A percentile compares a stretch with the other conserved stretches of the same genome.
phyloP scores from a whole-genome alignment of 495 filamentous ascomycete species.

The Hypomontagnella submonticulosa region DNA sequence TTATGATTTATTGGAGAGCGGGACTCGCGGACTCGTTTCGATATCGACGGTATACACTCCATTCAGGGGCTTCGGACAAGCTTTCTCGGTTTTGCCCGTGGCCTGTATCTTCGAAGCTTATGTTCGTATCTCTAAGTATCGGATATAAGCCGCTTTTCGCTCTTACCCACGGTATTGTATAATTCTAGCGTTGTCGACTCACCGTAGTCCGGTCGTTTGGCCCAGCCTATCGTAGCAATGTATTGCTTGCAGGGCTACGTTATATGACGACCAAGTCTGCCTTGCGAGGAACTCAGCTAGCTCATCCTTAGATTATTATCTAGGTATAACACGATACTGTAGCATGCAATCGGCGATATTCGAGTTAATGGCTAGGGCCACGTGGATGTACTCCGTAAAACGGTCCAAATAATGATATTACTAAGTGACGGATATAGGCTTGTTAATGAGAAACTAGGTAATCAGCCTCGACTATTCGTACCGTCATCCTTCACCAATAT shows the following conservation, averaged over 20 bases:
- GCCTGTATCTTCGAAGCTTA: neutral
- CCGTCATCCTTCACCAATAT: too few species aligned
- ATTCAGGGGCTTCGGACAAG: constrained; percentile 7
- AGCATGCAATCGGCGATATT: too few species aligned
- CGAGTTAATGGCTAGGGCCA: too few species aligned
- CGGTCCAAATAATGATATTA: too few species aligned
- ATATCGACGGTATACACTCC: neutral
- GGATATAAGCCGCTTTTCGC: constrained; percentile 5
- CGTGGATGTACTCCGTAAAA: too few species aligned
- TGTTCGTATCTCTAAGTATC: neutral
- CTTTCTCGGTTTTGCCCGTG: constrained; percentile 11
- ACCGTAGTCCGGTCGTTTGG: neutral
- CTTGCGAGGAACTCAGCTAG: too few species aligned
- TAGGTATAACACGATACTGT: too few species aligned
- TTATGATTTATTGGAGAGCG: neutral
- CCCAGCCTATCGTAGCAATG: constrained; percentile 1
- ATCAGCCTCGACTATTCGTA: too few species aligned
- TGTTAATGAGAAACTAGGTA: too few species aligned
- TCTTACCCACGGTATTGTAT: neutral
- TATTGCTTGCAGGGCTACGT: constrained; percentile 1
- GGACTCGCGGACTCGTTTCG: neutral
- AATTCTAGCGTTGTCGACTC: constrained; percentile 10
- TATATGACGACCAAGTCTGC: neutral
- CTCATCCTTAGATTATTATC: too few species aligned
- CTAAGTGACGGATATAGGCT: too few species aligned